Evolutionary conservation across 176 grass and related monocot genomes (phyloP), one percentile per base, ranked within the genome.

Genomic region (Oryza meridionalis): DNA sequence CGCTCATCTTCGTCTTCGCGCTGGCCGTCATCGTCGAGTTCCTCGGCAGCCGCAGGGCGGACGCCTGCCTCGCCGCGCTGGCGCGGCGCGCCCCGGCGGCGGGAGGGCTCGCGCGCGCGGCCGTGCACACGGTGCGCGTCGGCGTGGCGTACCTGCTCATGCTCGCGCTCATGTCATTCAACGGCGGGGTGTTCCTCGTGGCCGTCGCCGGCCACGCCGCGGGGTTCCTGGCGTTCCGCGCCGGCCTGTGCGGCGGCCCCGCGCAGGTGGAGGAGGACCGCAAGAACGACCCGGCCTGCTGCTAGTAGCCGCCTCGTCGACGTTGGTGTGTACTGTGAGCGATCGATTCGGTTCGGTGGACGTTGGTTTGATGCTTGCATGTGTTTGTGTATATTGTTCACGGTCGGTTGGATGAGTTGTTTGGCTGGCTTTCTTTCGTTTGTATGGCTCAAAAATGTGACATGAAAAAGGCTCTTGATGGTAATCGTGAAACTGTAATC

Each of bases 101-200:
- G 1, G 63, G 84, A 0, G 87, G 75, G 76, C 68, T 78, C 67
- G 75, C 71, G 24, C 85, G 89, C 40, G 72, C 87, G 0, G 85
- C 50, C 9, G 43, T 90, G 72, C 70, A 98, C 79, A 88, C 89
- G 6, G 5, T 86, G 22, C 84, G 92, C 32, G 72, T 97, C 61
- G 92, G 88, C 9, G 33, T 65, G 9, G 89, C 90, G 0, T 97
- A 97, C 86, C 19, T 97, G 32, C 79, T 94, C 76, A 97, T 97
- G 95, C 88, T 97, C 63, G 95, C 92, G 11, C 66, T 97, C 90
- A 97, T 97, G 95, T 97, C 95, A 2, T 97, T 97, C 86, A 97
- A 97, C 77, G 95, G 72, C 43, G 90, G 92, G 42, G 86, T 97
- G 71, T 45, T 97, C 74, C 80, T 94, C 14, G 88, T 73, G 1